Percentiles rank a stretch among this genome's conserved stretches.
phyloP scores from a whole-genome alignment of 2,329 filamentous ascomycete genomes.

The Alternaria triticina region DNA sequence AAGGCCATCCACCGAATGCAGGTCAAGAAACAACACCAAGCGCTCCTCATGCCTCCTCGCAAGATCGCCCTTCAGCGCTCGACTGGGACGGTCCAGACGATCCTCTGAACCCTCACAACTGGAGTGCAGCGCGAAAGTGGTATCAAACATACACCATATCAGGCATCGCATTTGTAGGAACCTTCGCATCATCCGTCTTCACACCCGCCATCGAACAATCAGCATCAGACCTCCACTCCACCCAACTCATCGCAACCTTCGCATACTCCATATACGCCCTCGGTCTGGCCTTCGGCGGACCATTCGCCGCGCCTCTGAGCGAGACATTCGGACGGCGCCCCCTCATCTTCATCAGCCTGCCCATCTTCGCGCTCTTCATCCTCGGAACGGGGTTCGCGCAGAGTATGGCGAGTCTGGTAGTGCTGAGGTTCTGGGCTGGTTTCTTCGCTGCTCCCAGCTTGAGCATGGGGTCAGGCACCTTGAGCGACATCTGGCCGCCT shows the following conservation, averaged over 20 bases:
- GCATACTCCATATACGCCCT: conserved; percentile 31
- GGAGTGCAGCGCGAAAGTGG: conserved; percentile 14
- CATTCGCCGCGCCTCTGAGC: conserved; percentile 74
- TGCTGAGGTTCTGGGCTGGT: conserved; percentile 64
- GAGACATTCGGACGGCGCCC: conserved; percentile 73
- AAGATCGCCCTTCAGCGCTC: conserved; percentile 4
- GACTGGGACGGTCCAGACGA: conserved; percentile 18
- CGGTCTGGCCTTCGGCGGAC: conserved; percentile 71
- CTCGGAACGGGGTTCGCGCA: conserved; percentile 57
- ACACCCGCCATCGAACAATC: conserved; percentile 16
- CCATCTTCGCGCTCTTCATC: conserved; percentile 63
- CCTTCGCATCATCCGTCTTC: conserved; percentile 15
- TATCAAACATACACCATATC: conserved; percentile 19
- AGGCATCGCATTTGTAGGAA: conserved; percentile 14
- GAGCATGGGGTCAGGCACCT: conserved; percentile 48
- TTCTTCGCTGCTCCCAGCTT: conserved; percentile 39
- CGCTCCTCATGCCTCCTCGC: neutral
- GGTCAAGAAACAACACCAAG: neutral
- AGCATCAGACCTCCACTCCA: conserved; percentile 24
- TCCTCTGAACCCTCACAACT: conserved; percentile 21
- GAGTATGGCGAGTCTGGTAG: conserved; percentile 71
- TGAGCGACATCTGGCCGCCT: conserved; percentile 45
- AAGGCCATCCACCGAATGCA: neutral
- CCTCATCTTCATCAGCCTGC: conserved; percentile 72
- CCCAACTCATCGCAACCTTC: conserved; percentile 22